phyloP scores from a whole-genome alignment of 129 eudicot species.

The Flaveria linearis region DNA sequence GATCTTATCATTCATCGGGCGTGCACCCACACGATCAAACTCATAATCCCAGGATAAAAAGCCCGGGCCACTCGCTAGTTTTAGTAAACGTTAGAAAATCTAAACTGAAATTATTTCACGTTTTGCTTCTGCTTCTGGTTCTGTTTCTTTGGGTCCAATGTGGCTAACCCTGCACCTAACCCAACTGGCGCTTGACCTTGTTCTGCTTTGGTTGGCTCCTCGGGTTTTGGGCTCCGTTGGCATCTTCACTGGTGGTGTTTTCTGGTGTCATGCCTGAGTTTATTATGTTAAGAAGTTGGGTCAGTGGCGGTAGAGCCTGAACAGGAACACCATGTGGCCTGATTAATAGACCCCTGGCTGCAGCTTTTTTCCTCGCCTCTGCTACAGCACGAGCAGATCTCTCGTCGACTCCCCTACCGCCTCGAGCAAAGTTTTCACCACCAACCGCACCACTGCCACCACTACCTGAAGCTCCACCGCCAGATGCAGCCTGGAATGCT shows the following conservation, averaged over 20 bases:
- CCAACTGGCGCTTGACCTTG: conserved; percentile 68
- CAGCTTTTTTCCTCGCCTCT: conserved; percentile 81
- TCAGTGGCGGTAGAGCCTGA: conserved; percentile 63
- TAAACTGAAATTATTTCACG: conserved; percentile 30
- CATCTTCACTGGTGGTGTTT: conserved; percentile 37
- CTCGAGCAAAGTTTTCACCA: conserved; percentile 59
- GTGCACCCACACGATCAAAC: conserved; percentile 22
- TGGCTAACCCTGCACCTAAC: conserved; percentile 65
- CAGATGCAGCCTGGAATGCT: conserved; percentile 76
- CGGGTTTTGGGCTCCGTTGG: conserved; percentile 35
- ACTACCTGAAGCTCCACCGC: conserved; percentile 51
- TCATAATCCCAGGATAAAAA: conserved; percentile 16
- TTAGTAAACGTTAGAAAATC: conserved; percentile 31
- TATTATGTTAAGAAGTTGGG: conserved; percentile 63
- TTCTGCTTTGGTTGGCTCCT: conserved; percentile 32
- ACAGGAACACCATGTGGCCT: conserved; percentile 74
- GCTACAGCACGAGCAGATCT: conserved; percentile 86
- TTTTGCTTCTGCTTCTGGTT: conserved; percentile 37
- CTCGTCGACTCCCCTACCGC: conserved; percentile 86
- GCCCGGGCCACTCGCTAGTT: conserved; percentile 8
- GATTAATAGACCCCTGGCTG: conserved; percentile 67
- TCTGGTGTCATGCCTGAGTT: conserved; percentile 58
- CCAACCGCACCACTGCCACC: conserved; percentile 29
- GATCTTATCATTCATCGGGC: conserved; percentile 11
- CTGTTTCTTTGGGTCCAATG: conserved; percentile 71